Evolutionary conservation across 257 asterid genomes (phyloP).

Genomic region (Ilex aquifolium): DNA sequence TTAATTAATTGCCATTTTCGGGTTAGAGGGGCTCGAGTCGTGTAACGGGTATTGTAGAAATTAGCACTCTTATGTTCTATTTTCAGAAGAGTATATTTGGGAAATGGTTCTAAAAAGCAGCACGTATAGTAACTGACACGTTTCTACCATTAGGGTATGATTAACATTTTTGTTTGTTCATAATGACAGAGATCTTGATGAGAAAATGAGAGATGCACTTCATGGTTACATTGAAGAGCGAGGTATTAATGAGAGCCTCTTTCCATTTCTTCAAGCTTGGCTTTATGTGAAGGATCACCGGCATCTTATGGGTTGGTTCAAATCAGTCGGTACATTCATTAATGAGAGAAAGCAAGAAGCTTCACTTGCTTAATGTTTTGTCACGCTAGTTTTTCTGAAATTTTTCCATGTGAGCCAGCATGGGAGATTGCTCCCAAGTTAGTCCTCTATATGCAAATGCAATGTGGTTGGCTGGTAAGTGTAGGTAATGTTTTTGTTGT

Average conservation of each 20-base stretch:
- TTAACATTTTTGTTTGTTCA: constrained; percentile 3
- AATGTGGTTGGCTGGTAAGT: no score
- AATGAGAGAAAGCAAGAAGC: not conserved
- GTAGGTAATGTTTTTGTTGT: no score
- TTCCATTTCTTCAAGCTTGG: constrained; percentile 96
- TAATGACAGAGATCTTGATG: constrained; percentile 53
- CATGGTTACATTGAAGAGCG: constrained; percentile 68
- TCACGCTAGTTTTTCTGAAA: not conserved
- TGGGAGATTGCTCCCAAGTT: no score
- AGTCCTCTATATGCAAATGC: no score
- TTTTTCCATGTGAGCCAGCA: no score
- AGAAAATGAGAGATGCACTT: constrained; percentile 64
- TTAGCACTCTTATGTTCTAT: no score
- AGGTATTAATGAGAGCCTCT: constrained; percentile 71
- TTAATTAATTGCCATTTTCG: no score
- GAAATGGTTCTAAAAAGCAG: not conserved
- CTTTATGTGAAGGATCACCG: constrained; percentile 93
- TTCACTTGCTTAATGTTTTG: not conserved
- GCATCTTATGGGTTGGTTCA: constrained; percentile 29
- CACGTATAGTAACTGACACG: no score
- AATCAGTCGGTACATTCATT: not conserved
- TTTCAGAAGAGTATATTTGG: not conserved
- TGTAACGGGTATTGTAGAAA: no score
- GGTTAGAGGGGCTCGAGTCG: no score
- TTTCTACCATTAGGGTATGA: not conserved